These are phyloP conservation scores for Peronosclerospora sorghi DNA, from an alignment of 352 stramenopile species.

Conservation along the genomic window DNA sequence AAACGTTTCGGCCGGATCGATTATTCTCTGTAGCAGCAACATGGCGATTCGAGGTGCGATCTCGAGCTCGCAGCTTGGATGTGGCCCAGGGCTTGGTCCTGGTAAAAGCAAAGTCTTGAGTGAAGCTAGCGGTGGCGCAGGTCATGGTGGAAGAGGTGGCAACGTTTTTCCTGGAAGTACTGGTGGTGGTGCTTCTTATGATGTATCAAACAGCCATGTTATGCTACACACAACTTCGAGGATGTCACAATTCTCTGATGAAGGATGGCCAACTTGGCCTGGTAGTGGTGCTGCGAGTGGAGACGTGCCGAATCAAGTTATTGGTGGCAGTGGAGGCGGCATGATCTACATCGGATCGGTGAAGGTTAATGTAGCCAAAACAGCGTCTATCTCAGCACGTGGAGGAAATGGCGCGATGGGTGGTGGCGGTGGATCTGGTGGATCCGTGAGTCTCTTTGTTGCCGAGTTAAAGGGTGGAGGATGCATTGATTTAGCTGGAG, in stretches of 20 bases:
- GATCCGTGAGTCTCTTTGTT: slow-evolving; percentile 51
- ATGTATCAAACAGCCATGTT: slow-evolving; percentile 17
- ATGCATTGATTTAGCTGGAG: slow-evolving; percentile 43
- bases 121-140: slow-evolving; percentile 49
- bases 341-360: slow-evolving; percentile 56
- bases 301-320: slow-evolving; percentile 37
- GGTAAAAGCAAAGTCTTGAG: slow-evolving; percentile 38
- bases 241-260: slow-evolving; percentile 8
- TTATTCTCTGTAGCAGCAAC: slow-evolving; percentile 42
- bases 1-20: slow-evolving; percentile 44
- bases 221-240: slow-evolving; percentile 7
- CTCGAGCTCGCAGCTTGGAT: slow-evolving; percentile 34
- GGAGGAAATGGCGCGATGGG: slow-evolving; percentile 44
- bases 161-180: slow-evolving; percentile 44
- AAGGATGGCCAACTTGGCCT: slow-evolving; percentile 51
- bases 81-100: slow-evolving; percentile 33
- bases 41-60: slow-evolving; percentile 30
- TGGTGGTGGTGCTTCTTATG: slow-evolving; percentile 34
- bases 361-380: slow-evolving; percentile 34
- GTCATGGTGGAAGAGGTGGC: slow-evolving; percentile 52
- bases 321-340: slow-evolving; percentile 55
- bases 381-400: slow-evolving; percentile 33
- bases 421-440: slow-evolving; percentile 62
- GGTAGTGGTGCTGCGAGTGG: slow-evolving; percentile 48
- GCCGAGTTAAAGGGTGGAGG: slow-evolving; percentile 48